Evolutionary conservation across 83 land plant genomes (phyloP).

Genomic region (Picea engelmannii): DNA sequence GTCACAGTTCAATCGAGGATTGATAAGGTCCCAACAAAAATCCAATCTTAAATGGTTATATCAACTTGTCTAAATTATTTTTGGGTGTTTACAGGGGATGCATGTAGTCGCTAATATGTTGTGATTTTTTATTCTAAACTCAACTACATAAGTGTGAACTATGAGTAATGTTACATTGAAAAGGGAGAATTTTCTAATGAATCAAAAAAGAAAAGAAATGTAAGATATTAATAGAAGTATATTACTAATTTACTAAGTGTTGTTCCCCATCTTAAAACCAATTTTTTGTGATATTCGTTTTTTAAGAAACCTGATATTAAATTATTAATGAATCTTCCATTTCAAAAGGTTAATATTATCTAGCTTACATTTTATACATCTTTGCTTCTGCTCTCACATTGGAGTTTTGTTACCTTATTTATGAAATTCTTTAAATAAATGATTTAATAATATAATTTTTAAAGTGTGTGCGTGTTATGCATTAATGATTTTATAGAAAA

Average conservation of each 20-base stretch:
- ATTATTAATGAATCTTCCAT: not conserved
- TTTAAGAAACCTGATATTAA: not conserved
- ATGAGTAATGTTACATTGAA: not conserved
- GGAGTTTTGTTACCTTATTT: too few species aligned
- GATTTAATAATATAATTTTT: too few species aligned
- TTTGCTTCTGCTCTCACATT: too few species aligned
- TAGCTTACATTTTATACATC: too few species aligned
- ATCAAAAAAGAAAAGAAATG: not conserved
- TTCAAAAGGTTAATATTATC: too few species aligned
- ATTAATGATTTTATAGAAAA: too few species aligned
- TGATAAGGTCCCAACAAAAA: too few species aligned
- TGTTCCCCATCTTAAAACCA: not conserved
- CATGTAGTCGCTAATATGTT: not conserved
- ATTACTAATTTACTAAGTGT: not conserved
- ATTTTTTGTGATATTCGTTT: not conserved
- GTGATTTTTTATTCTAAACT: too few species aligned
- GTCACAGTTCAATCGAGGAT: too few species aligned
- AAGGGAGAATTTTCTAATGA: not conserved
- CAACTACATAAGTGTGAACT: not conserved
- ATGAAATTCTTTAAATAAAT: too few species aligned
- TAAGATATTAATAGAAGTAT: not conserved
- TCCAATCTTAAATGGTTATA: not conserved
- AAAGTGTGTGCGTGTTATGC: too few species aligned
- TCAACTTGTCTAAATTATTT: not conserved
- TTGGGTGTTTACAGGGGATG: not conserved